Conservation (phyloP, 257 asterid genomes). For the Solanum ossicruentum region DNA sequence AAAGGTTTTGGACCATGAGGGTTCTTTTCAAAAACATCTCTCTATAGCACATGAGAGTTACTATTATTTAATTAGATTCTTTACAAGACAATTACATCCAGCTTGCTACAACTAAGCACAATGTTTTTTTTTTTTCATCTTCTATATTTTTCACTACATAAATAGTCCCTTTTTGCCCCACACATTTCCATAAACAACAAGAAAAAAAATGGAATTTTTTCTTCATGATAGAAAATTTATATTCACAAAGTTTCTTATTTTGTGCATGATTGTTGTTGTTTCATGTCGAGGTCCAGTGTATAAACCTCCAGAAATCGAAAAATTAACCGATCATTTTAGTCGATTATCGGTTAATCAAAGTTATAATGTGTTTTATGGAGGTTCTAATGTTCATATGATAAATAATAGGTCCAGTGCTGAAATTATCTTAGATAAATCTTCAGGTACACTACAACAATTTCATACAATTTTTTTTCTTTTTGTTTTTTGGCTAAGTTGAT, state of each 20-base stretch:
- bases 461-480: background rate
- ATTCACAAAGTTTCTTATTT: background rate
- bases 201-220: constrained; percentile 16
- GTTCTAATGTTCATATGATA: constrained; percentile 28
- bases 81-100: constrained; percentile 23
- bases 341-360: constrained; percentile 29
- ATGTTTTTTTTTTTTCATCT: background rate
- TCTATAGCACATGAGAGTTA: constrained; percentile 30
- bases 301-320: constrained; percentile 58
- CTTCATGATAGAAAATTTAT: background rate
- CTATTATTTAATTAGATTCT: background rate
- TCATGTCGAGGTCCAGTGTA: constrained; percentile 46
- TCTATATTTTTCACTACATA: constrained; percentile 5
- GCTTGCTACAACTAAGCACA: constrained; percentile 80
- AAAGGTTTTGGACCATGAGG: background rate
- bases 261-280: constrained; percentile 13
- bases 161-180: constrained; percentile 3
- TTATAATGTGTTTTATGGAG: constrained; percentile 46
- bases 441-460: constrained; percentile 28
- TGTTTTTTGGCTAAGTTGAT: background rate
- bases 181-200: background rate
- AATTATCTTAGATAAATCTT: constrained; percentile 46
- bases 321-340: constrained; percentile 30
- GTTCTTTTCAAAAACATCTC: constrained; percentile 26
- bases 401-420: constrained; percentile 51